Evolutionary conservation across 176 grass and related monocot species (phyloP).

Genomic region (Ensete glaucum): DNA sequence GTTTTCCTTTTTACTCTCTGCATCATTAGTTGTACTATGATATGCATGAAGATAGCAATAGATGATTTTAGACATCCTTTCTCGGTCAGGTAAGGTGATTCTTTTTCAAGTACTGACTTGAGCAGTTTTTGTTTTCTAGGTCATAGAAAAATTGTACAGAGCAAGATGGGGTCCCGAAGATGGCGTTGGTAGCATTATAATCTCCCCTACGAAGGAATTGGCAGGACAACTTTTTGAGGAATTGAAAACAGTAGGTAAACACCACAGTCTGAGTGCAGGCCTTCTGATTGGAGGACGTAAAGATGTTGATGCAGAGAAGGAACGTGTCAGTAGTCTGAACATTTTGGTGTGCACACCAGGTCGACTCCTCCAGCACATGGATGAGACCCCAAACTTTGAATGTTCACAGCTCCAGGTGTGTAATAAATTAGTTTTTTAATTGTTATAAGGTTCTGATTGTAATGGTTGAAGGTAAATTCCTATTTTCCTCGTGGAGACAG

Average conservation of each 20-base stretch:
- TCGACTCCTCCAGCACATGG: slow-evolving; percentile 82
- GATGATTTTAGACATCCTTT: background rate
- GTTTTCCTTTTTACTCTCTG: background rate
- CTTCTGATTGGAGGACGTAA: slow-evolving; percentile 62
- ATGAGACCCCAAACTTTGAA: slow-evolving; percentile 73
- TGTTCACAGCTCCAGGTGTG: slow-evolving; percentile 83
- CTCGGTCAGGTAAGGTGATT: background rate
- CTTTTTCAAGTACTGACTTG: background rate
- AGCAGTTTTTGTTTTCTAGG: slow-evolving; percentile 15
- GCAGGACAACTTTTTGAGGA: slow-evolving; percentile 76
- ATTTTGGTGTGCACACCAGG: slow-evolving; percentile 89
- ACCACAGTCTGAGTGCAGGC: slow-evolving; percentile 56
- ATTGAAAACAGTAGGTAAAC: slow-evolving; percentile 37
- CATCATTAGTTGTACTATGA: background rate
- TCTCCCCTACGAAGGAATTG: slow-evolving; percentile 80
- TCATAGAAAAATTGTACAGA: slow-evolving; percentile 80
- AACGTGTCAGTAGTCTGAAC: slow-evolving; percentile 53
- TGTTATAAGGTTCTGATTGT: background rate
- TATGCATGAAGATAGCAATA: background rate
- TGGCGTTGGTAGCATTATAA: slow-evolving; percentile 73
- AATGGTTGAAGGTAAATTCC: background rate
- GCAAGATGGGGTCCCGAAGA: slow-evolving; percentile 51
- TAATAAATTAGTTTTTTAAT: slow-evolving; percentile 18
- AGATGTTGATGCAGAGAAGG: slow-evolving; percentile 72
- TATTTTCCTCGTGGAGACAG: slow-evolving; percentile 30